Percentiles rank a stretch among this genome's conserved stretches.
These are phyloP conservation scores for Microascus cirrosus DNA, from an alignment of 2,329 filamentous ascomycete species.

Conservation along the genomic window DNA sequence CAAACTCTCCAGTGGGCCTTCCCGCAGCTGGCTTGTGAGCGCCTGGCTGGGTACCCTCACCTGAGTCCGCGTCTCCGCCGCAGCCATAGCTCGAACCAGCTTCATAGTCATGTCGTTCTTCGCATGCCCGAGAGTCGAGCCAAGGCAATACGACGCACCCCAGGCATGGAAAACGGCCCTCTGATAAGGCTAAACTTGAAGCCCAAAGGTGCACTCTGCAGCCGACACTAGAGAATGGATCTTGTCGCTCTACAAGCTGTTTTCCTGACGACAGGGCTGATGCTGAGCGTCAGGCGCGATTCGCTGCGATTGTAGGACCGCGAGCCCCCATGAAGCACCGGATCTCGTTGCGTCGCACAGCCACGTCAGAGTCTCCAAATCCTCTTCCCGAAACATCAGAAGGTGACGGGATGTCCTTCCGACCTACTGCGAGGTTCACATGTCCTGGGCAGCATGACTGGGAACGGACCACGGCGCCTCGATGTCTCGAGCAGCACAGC, in stretches of 20 bases:
- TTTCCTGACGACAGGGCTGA: neutral
- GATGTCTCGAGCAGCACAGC: too few relatives aligned
- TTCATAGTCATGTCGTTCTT: too few relatives aligned
- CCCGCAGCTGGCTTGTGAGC: too few relatives aligned
- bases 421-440: neutral
- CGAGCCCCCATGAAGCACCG: neutral
- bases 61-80: too few relatives aligned
- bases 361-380: neutral
- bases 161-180: neutral
- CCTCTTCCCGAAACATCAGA: neutral
- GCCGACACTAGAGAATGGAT: neutral
- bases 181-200: neutral
- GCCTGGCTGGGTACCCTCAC: too few relatives aligned
- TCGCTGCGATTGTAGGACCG: neutral
- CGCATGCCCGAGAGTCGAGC: too few relatives aligned
- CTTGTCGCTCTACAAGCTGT: neutral
- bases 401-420: neutral
- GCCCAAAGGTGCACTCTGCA: neutral
- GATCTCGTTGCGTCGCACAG: neutral
- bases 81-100: too few relatives aligned
- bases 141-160: too few relatives aligned
- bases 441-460: neutral
- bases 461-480: too few relatives aligned
- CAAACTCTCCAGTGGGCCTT: too few relatives aligned
- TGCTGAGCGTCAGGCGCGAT: neutral